Percentiles rank a stretch among this genome's conserved stretches.
Conservation (phyloP, 345 rosid species). For the Schrenkiella parvula region DNA sequence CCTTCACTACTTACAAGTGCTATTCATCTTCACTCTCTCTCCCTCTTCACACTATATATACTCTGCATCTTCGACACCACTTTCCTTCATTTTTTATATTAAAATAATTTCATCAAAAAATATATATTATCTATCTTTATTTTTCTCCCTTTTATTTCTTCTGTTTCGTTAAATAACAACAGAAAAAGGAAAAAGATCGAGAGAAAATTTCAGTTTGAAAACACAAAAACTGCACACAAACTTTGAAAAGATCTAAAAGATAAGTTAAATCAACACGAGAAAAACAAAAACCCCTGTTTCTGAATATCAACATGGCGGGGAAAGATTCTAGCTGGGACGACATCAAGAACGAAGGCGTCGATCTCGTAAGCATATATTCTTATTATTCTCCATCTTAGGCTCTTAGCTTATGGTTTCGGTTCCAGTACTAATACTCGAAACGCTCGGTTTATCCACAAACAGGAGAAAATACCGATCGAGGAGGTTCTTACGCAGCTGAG, state of each 20-base stretch:
- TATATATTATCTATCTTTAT: background rate
- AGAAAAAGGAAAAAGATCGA: slow-evolving; percentile 22
- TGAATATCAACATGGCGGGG: slow-evolving; percentile 33
- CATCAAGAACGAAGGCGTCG: slow-evolving; percentile 53
- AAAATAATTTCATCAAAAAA: slow-evolving; percentile 1
- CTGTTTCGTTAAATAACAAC: slow-evolving; percentile 33
- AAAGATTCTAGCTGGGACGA: slow-evolving; percentile 48
- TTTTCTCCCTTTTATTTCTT: slow-evolving; percentile 21
- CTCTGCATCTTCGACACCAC: background rate
- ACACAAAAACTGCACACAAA: slow-evolving; percentile 11
- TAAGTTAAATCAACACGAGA: background rate
- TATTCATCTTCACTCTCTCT: background rate
- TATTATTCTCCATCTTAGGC: background rate
- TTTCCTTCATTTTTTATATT: slow-evolving; percentile 10
- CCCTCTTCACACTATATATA: slow-evolving; percentile 3
- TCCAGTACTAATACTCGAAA: background rate
- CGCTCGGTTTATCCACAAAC: no score
- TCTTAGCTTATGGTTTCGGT: background rate
- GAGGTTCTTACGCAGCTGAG: slow-evolving; percentile 65
- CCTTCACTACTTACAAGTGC: slow-evolving; percentile 9
- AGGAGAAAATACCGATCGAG: slow-evolving; percentile 70
- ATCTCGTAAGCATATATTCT: slow-evolving; percentile 44
- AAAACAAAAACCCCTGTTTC: slow-evolving; percentile 1
- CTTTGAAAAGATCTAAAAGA: background rate
- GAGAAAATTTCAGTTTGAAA: slow-evolving; percentile 27